Evolutionary conservation across 306 rosid genomes (phyloP).

Genomic region (Myrica gale): DNA sequence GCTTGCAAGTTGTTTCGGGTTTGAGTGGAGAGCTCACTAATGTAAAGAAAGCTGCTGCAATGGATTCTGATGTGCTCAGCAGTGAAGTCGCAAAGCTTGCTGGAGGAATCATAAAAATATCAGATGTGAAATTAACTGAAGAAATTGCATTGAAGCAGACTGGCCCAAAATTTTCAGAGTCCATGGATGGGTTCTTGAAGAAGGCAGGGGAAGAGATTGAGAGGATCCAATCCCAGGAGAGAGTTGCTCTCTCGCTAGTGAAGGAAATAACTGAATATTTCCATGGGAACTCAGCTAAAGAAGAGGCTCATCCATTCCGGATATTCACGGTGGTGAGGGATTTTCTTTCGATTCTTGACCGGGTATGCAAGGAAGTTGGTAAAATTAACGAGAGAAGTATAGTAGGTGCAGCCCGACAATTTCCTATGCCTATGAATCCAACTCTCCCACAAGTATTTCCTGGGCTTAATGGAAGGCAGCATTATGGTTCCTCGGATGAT

Average conservation of each 20-base stretch:
- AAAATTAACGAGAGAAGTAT: conserved; percentile 69
- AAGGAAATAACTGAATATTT: conserved; percentile 83
- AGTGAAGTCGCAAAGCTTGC: conserved; percentile 68
- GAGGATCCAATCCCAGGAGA: conserved; percentile 56
- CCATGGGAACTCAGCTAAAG: conserved; percentile 80
- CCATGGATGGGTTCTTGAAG: conserved; percentile 62
- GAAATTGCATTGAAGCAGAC: conserved; percentile 47
- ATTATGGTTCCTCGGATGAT: conserved; percentile 51
- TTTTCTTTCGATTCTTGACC: conserved; percentile 69
- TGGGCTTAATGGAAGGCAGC: conserved; percentile 42
- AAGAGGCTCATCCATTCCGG: conserved; percentile 85
- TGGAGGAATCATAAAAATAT: conserved; percentile 57
- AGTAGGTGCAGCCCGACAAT: conserved; percentile 56
- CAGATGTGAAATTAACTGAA: conserved; percentile 49
- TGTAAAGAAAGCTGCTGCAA: conserved; percentile 81
- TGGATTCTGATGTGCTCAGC: conserved; percentile 74
- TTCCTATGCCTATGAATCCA: conserved; percentile 39
- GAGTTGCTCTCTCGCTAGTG: conserved; percentile 49
- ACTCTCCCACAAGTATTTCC: conserved; percentile 42
- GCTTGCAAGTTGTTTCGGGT: conserved; percentile 89
- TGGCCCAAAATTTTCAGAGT: conserved; percentile 50
- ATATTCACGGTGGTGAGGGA: conserved; percentile 78
- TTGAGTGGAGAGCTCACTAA: conserved; percentile 77
- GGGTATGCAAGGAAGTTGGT: conserved; percentile 84
- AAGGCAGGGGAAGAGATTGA: conserved; percentile 67